phyloP scores from a whole-genome alignment of 2,329 filamentous ascomycete genomes.

The Coleophoma eucalyptorum region DNA sequence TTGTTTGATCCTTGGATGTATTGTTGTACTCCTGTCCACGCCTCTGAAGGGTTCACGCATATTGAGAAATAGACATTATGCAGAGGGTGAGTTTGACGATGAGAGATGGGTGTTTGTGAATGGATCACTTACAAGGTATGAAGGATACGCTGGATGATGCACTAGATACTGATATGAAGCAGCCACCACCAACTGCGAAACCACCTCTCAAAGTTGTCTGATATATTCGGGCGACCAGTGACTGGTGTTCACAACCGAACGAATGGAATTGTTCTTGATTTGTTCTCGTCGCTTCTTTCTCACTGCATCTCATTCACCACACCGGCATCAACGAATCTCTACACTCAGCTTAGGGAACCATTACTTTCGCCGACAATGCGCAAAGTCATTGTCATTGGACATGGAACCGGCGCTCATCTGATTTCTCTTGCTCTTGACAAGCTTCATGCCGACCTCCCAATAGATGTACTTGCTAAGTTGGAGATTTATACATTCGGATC shows the following conservation, averaged over 20 bases:
- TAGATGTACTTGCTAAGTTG: constrained; percentile 58
- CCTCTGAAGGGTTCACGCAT: constrained; percentile 7
- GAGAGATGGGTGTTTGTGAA: constrained; percentile 13
- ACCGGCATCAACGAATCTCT: constrained; percentile 56
- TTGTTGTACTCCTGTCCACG: constrained; percentile 4
- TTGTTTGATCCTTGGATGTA: not conserved
- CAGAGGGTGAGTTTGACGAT: constrained; percentile 4
- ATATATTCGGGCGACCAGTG: constrained; percentile 67
- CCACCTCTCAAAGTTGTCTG: constrained; percentile 65
- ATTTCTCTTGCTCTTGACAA: constrained; percentile 68
- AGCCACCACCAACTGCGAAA: constrained; percentile 59
- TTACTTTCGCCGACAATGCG: constrained; percentile 56
- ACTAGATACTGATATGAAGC: not conserved
- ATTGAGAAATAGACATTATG: not conserved
- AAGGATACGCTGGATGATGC: not conserved
- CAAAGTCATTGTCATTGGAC: constrained; percentile 69
- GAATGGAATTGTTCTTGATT: constrained; percentile 65
- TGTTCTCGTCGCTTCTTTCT: constrained; percentile 71
- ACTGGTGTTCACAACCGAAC: constrained; percentile 74
- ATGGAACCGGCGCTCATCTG: constrained; percentile 75
- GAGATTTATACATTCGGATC: constrained; percentile 76
- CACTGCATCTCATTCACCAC: constrained; percentile 69
- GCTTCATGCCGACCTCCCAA: constrained; percentile 65
- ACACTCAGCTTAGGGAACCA: constrained; percentile 54
- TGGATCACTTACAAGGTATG: constrained; percentile 12